Conservation (phyloP, 768 basidiomycete genomes). For the Hysterangium stoloniferum region DNA sequence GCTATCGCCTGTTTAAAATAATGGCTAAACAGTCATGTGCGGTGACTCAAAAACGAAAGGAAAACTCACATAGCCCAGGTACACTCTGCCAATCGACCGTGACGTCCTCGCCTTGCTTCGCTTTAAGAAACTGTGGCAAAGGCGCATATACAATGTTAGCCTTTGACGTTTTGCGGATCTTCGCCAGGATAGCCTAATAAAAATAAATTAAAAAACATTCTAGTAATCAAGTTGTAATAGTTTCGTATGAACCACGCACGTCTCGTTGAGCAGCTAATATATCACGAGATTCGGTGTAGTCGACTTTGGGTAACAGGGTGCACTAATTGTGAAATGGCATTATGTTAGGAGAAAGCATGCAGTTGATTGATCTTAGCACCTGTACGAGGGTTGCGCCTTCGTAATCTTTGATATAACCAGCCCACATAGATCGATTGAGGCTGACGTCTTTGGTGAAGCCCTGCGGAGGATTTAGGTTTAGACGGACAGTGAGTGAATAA, state of each 20-base stretch:
- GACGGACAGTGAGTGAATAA: not conserved
- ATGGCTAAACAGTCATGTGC: not conserved
- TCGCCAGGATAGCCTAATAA: slow-evolving; percentile 62
- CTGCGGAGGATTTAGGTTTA: slow-evolving; percentile 12
- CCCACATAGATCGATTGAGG: slow-evolving; percentile 84
- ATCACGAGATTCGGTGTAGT: slow-evolving; percentile 76
- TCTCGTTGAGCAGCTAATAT: slow-evolving; percentile 79
- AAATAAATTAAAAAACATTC: slow-evolving; percentile 12
- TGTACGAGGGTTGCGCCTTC: slow-evolving; percentile 99
- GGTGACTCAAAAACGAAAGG: not conserved
- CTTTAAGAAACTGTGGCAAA: slow-evolving; percentile 63
- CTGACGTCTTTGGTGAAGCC: slow-evolving; percentile 98
- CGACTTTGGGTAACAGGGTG: slow-evolving; percentile 82
- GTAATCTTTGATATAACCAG: slow-evolving; percentile 99
- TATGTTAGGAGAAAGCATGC: slow-evolving; percentile 1
- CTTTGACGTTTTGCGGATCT: slow-evolving; percentile 79
- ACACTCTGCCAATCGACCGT: slow-evolving; percentile 68
- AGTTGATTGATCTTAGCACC: slow-evolving; percentile 14
- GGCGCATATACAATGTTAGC: slow-evolving; percentile 85
- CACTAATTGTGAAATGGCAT: slow-evolving; percentile 42
- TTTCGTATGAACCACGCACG: slow-evolving; percentile 19
- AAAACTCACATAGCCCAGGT: slow-evolving; percentile 77
- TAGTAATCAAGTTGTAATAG: not conserved
- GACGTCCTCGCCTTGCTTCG: slow-evolving; percentile 39
- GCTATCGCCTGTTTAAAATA: slow-evolving; percentile 55